These are phyloP conservation scores for Calonectria naviculata DNA, from an alignment of 2,329 filamentous ascomycete species.

Conservation along the genomic window DNA sequence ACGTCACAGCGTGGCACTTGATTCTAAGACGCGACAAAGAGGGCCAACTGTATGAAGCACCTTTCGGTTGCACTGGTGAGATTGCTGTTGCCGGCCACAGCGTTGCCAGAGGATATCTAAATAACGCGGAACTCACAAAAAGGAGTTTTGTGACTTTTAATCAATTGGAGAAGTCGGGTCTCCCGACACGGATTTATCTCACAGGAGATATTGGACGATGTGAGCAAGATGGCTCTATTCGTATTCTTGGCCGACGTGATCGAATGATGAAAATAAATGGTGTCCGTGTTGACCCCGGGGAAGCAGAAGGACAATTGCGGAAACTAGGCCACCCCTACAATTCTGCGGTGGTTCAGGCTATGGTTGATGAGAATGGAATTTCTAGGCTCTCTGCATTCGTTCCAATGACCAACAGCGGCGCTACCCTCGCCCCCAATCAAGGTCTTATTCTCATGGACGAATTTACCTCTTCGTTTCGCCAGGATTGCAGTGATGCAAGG, in stretches of 20 bases:
- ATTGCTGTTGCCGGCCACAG: neutral
- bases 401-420: neutral
- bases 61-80: neutral
- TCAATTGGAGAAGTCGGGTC: neutral
- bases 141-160: neutral
- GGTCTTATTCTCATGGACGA: neutral
- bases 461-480: neutral
- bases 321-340: neutral
- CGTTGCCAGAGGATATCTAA: neutral
- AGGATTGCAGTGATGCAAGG: neutral
- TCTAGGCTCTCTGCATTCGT: neutral
- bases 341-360: neutral
- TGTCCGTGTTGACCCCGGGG: neutral
- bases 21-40: neutral
- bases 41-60: neutral
- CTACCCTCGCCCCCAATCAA: accelerated
- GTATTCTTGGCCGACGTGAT: neutral
- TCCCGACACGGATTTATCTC: neutral
- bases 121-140: neutral
- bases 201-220: neutral
- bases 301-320: neutral
- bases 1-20: neutral
- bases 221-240: neutral
- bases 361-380: neutral
- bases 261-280: neutral